These are phyloP conservation scores for Lipomyces yarrowii DNA, from an alignment of 1,139 yeast genomes.

Conservation along the genomic window DNA sequence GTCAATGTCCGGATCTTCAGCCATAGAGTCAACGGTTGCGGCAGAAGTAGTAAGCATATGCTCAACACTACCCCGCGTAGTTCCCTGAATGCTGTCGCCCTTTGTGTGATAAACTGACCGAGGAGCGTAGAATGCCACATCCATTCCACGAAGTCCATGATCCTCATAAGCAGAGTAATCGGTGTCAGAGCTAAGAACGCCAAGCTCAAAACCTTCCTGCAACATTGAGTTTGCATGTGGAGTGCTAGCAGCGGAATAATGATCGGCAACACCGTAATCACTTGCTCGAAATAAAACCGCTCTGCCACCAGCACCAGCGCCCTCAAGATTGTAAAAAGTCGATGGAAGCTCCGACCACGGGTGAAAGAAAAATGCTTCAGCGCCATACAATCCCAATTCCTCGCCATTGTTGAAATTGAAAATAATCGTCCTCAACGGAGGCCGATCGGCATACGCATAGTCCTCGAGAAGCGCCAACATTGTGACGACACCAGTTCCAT, in stretches of 20 bases:
- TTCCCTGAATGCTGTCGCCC: conserved; percentile 67
- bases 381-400: conserved; percentile 87
- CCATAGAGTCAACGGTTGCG: conserved; percentile 32
- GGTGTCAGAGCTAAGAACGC: conserved; percentile 78
- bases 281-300: conserved; percentile 84
- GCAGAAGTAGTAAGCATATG: conserved; percentile 34
- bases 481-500: conserved; percentile 89
- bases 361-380: conserved; percentile 70
- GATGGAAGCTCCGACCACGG: conserved; percentile 68
- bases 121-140: conserved; percentile 73
- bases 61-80: conserved; percentile 44
- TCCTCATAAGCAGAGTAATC: conserved; percentile 75
- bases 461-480: conserved; percentile 69
- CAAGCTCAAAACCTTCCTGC: conserved; percentile 38
- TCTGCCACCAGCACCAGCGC: conserved; percentile 94
- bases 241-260: conserved; percentile 33
- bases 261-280: conserved; percentile 51
- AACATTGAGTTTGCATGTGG: conserved; percentile 35
- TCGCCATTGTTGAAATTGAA: conserved; percentile 90
- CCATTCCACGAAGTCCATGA: conserved; percentile 78
- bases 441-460: conserved; percentile 49
- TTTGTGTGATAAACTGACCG: conserved; percentile 81
- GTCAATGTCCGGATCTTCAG: conserved; percentile 26
- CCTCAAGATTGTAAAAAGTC: conserved; percentile 82
- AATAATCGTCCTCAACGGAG: conserved; percentile 70